A percentile compares a stretch with the other conserved stretches of the same genome.
These are phyloP conservation scores for Solanum neorickii DNA, from an alignment of 257 asterid species.

Conservation along the genomic window DNA sequence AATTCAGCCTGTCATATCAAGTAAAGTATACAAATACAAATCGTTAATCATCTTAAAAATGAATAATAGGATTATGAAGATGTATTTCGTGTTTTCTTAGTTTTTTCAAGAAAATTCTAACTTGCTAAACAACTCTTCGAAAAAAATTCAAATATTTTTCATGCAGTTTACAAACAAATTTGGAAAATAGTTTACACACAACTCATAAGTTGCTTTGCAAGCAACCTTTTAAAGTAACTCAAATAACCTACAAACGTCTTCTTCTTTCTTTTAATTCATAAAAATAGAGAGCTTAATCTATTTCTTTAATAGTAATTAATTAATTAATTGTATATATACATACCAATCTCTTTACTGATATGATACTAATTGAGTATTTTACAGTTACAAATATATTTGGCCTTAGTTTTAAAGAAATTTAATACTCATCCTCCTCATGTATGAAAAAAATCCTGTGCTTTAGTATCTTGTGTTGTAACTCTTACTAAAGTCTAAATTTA, in stretches of 20 bases:
- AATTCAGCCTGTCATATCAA: neutral
- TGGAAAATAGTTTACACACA: neutral
- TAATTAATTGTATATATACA: too few species aligned
- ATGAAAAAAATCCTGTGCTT: neutral
- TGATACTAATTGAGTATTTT: neutral
- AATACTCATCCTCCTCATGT: neutral
- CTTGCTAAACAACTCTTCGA: neutral
- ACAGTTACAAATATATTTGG: neutral
- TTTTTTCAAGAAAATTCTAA: neutral
- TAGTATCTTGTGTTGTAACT: neutral
- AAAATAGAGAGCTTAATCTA: neutral
- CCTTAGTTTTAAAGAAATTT: neutral
- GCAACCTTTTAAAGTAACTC: neutral
- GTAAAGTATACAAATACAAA: neutral
- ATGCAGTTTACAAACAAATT: too few species aligned
- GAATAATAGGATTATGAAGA: neutral
- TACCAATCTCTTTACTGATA: neutral
- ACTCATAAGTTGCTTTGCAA: neutral
- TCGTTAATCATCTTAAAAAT: neutral
- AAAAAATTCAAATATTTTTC: neutral
- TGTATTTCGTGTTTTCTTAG: neutral
- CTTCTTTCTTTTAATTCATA: neutral
- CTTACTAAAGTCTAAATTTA: neutral
- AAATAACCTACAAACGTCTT: neutral
- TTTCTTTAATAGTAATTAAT: neutral